Base-by-base conservation (phyloP, 495 filamentous ascomycete species). In the Entonaema liquescens region DNA sequence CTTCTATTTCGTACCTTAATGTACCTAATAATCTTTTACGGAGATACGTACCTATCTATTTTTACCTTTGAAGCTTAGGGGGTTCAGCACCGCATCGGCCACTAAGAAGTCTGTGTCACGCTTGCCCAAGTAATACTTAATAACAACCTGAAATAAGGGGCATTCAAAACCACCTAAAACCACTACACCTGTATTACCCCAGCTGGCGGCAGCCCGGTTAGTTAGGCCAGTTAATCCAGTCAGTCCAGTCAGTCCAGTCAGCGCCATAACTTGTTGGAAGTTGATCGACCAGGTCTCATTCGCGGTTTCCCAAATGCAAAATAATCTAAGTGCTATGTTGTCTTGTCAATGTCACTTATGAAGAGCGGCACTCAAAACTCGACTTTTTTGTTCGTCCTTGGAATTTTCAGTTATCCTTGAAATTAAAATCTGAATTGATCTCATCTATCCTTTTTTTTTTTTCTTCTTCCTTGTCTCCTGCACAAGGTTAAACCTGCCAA, bases 91-190 rank as follows among this genome's bases (percentile, higher is more conserved):
- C 12, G 60, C 61, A 60, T 55, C 40, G 44, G 38, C 67, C 67
- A 44, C 57, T 54, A 50, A 29, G 31, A 40, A 40, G 56, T 21
- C 56, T 25, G 47, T 64, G 59, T 59, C 15, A 52, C 12, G 49
- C 49, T 28, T 52, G 11, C 12, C 28, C 26, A 55, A 33, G 52
- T 19, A 12, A 31, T n/a, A 56, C 29, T 56, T 56, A 60, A 64
- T 64, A 64, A 55, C 47, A 42, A 68, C 59, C 65, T 63, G 64
- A 68, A 72, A 72, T 72, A 72, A 72, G 64, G 70, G 70, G 65
- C 59, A 54, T 56, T 36, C 25, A 63, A 71, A 62, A 54, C 69
- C 59, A 72, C 62, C 62, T 70, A 70, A 62, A 70, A 67, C 63
- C 55, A 28, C 44, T 29, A 9, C 28, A 54, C 28, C 26, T 49